Conservation (phyloP, 768 basidiomycete species). For the Lactarius vividus region DNA sequence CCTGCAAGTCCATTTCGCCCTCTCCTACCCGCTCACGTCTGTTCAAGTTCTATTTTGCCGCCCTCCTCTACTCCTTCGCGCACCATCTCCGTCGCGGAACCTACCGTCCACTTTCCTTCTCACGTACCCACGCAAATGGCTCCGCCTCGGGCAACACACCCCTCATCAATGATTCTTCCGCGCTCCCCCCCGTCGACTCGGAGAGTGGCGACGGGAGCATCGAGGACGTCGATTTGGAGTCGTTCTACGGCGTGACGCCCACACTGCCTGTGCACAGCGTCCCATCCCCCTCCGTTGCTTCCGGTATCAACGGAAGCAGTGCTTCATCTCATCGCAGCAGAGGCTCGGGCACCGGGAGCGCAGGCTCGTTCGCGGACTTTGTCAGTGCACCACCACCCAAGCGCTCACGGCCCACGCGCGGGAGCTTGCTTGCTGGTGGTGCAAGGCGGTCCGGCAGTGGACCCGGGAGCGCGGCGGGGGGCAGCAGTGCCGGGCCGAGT, state of each 20-base stretch:
- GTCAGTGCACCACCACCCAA: conserved; percentile 49
- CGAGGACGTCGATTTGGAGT: conserved; percentile 64
- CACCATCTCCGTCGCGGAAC: conserved; percentile 88
- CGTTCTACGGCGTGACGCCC: conserved; percentile 11
- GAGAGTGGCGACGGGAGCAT: conserved; percentile 39
- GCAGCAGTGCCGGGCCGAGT: conserved; percentile 42
- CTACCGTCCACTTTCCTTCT: conserved; percentile 73
- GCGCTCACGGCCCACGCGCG: conserved; percentile 23
- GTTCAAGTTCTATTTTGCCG: conserved; percentile 81
- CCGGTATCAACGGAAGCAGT: neutral
- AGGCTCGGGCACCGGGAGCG: conserved; percentile 38
- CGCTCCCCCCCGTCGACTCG: conserved; percentile 34
- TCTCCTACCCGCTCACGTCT: neutral
- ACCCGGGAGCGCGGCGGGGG: conserved; percentile 26
- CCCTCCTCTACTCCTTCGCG: conserved; percentile 90
- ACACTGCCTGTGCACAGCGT: conserved; percentile 56
- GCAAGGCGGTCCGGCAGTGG: conserved; percentile 23
- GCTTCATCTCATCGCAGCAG: conserved; percentile 34
- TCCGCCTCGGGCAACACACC: conserved; percentile 1
- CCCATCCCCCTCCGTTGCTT: conserved; percentile 21
- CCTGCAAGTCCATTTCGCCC: neutral
- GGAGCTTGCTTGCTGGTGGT: conserved; percentile 29
- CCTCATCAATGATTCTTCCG: conserved; percentile 35
- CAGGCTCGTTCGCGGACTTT: conserved; percentile 53
- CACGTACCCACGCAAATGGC: conserved; percentile 25